Evolutionary conservation across 257 asterid species (phyloP).

Genomic region (Solanum virginianum): DNA sequence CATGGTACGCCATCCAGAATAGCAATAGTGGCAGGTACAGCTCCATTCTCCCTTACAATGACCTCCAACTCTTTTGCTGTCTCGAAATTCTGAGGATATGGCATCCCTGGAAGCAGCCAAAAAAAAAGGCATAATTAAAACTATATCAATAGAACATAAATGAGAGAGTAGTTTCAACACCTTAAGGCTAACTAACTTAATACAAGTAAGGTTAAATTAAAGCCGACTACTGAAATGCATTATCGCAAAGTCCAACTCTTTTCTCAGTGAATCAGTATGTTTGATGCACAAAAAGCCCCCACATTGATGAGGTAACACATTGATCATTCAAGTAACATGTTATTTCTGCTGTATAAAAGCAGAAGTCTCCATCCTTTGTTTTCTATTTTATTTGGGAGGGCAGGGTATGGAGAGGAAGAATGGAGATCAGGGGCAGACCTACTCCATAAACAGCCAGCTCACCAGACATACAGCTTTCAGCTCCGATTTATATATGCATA

Average conservation of each 20-base stretch:
- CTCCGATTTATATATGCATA: neutral
- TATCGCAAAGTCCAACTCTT: neutral
- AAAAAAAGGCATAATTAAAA: neutral
- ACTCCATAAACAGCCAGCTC: neutral
- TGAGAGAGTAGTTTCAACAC: neutral
- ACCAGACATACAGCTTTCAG: neutral
- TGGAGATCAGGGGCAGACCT: neutral
- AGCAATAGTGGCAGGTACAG: constrained; percentile 87
- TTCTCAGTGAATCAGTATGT: neutral
- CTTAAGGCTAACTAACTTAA: neutral
- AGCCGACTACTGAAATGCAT: neutral
- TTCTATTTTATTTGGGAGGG: neutral
- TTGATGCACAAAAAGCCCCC: neutral
- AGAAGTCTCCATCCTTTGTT: neutral
- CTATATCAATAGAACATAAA: neutral
- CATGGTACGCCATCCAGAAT: constrained; percentile 79
- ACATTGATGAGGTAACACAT: neutral
- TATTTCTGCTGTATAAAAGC: neutral
- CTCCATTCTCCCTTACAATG: constrained; percentile 65
- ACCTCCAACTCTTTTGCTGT: constrained; percentile 82
- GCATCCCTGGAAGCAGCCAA: constrained; percentile 56
- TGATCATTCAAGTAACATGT: neutral
- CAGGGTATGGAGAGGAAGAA: neutral
- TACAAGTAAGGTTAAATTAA: neutral
- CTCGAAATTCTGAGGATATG: constrained; percentile 84